phyloP scores from a whole-genome alignment of 768 basidiomycete species.

The Suillus cothurnatus region DNA sequence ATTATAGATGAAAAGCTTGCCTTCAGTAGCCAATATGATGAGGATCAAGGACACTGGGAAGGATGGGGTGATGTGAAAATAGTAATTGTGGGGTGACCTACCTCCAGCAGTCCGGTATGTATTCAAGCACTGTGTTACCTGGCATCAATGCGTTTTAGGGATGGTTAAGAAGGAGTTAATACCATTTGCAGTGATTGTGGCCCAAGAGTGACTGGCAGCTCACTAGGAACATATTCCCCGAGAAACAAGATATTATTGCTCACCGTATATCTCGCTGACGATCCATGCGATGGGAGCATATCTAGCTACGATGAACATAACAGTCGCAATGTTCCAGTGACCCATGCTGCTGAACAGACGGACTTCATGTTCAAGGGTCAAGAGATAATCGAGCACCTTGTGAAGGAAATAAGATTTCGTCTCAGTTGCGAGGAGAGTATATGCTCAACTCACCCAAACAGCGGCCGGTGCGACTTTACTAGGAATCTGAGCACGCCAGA shows the following conservation, averaged over 20 bases:
- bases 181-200: background rate
- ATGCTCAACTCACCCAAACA: conserved; percentile 7
- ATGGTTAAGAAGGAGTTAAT: conserved; percentile 1
- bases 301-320: conserved; percentile 13
- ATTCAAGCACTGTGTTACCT: conserved; percentile 9
- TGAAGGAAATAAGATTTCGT: background rate
- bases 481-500: background rate
- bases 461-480: conserved; percentile 10
- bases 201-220: background rate
- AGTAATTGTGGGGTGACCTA: conserved; percentile 2
- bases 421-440: background rate
- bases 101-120: conserved; percentile 10
- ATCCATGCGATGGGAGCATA: conserved; percentile 14
- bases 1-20: background rate
- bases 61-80: background rate
- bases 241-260: background rate
- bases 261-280: conserved; percentile 12
- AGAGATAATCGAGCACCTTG: conserved; percentile 11
- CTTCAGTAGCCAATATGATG: conserved; percentile 13
- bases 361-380: conserved; percentile 15
- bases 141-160: background rate
- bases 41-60: conserved; percentile 6
- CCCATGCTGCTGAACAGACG: conserved; percentile 7
- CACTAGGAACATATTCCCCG: background rate
- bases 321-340: conserved; percentile 10